Evolutionary conservation across 179 eudicot species (phyloP), one percentile per base, ranked within the genome.

Genomic region (Heliamphora pulchella): DNA sequence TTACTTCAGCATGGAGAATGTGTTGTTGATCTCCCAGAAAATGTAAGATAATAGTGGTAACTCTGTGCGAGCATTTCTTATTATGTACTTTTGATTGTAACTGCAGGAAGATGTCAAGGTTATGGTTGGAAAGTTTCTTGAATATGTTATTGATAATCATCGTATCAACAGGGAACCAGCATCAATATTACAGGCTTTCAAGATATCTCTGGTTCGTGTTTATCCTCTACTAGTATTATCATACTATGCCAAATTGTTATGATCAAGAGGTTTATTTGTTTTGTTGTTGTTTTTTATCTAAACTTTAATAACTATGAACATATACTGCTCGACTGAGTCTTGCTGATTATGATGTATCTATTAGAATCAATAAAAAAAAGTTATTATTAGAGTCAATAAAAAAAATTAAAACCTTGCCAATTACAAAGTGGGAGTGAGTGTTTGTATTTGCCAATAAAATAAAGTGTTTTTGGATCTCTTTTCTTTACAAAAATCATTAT

Each of bases 151-250:
- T 75, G 84, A 89, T 76, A 88, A 92, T 81, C 91, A 89, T 82
- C 92, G 83, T 58, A 90, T 96, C 79, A 83, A 43, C 53, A 88
- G 85, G 72, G 93, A 89, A 78, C 89, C 96, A 9, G 87, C 84
- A 70, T 79, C 89, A 68, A 84, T 86, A 68, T 81, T 92, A 65
- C 92, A 96, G 83, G 97, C 99, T 81, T 92, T 96, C 82, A 90
- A 89, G 81, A 89, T 96, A 70, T 91, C 97, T 78, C 87, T 96
- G 98, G 99, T 96, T 74, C 78, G 91, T 82, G 39, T 87, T 53
- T 63, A 78, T 75, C 44, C 50, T n/a, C 65, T 71, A 82, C 75
- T 77, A 10, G 2, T 67, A 66, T 54, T 31, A 41, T 69, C 62
- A 76, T 57, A 18, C 15, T 70, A 50, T 58, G 20, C 65, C 57